phyloP scores from a whole-genome alignment of 2,329 filamentous ascomycete genomes.

The Dothidotthia symphoricarpi region DNA sequence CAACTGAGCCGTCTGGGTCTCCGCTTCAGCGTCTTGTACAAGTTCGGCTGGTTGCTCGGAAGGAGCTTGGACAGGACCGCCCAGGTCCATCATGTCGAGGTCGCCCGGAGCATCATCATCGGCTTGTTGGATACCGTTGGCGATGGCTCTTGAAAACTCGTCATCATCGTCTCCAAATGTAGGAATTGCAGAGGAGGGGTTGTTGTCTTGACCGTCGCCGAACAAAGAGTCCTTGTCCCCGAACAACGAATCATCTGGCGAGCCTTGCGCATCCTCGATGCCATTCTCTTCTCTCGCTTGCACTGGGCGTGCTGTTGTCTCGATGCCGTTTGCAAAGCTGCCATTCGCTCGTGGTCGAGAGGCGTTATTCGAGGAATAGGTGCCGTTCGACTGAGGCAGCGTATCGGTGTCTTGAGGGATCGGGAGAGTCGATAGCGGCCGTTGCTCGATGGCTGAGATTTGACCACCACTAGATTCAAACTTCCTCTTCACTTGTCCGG shows the following conservation, averaged over 20 bases:
- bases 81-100: conserved; percentile 48
- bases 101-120: conserved; percentile 44
- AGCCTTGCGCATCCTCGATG: conserved; percentile 59
- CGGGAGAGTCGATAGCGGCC: conserved; percentile 72
- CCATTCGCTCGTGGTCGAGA: conserved; percentile 59
- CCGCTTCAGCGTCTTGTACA: conserved; percentile 19
- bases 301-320: conserved; percentile 29
- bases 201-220: conserved; percentile 62
- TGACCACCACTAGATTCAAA: conserved; percentile 79
- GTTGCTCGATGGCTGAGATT: conserved; percentile 82
- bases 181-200: conserved; percentile 44
- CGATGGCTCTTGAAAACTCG: conserved; percentile 74
- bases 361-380: conserved; percentile 72
- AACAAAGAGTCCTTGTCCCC: conserved; percentile 84
- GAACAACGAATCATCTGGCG: conserved; percentile 78
- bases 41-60: conserved; percentile 22
- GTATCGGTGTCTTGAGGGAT: conserved; percentile 72
- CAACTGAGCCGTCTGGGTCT: conserved; percentile 13
- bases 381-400: conserved; percentile 56
- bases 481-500: conserved; percentile 69
- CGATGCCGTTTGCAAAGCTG: conserved; percentile 45
- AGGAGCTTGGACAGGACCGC: conserved; percentile 44
- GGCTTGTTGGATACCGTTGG: conserved; percentile 50
- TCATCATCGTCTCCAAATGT: conserved; percentile 77
- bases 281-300: conserved; percentile 35